Evolutionary conservation across 2,329 filamentous ascomycete species (phyloP), one percentile per base, ranked within the genome.

Genomic region (Trichoderma oligosporum): DNA sequence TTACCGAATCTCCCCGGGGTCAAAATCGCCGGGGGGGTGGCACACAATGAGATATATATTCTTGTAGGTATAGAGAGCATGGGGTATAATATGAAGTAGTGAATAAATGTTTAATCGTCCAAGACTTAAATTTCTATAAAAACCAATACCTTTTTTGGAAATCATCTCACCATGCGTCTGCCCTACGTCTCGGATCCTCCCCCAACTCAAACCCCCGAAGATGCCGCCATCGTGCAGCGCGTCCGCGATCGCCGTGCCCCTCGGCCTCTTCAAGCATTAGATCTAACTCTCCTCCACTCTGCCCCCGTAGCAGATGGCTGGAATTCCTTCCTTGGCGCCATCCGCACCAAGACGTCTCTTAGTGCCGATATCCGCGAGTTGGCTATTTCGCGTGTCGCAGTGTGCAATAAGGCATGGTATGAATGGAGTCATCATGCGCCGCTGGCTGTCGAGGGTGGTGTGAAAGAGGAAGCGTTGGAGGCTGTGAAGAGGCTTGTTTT

Each of bases 381-480:
- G 16, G 86, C 88, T 62, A 92, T 96, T 64, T 90, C 84, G 66
- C 82, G 90, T 47, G 88, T 95, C 12, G 91, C 91, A 11, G 85
- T 87, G 14, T 81, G 90, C 65, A 96, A 95, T 72, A 73, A 80
- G 16, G 91, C 91, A 1, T 90, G 87, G 84, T 95, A 91, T 71
- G 91, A 96, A 71, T 95, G 89, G 90, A 81, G 76, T 33, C 83
- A 89, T 55, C 91, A 96, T 68, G 85, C 85, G 14, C 89, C 89
- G 1, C 77, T 93, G 12, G 80, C 81, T 4, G 74, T 77, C 7
- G 74, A 74, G 18, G 85, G 79, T 0, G 85, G 85, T 4, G 78
- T 89, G 4, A 71, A 74, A 16, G 72, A 78, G 29, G 76, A 74
- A 14, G 79, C 75, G 7, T 72, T 86, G 64, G 73, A 75, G 56